Evolutionary conservation across 441 rosid species (phyloP), one percentile per base, ranked within the genome.

Genomic region (Syzygium malaccense): DNA sequence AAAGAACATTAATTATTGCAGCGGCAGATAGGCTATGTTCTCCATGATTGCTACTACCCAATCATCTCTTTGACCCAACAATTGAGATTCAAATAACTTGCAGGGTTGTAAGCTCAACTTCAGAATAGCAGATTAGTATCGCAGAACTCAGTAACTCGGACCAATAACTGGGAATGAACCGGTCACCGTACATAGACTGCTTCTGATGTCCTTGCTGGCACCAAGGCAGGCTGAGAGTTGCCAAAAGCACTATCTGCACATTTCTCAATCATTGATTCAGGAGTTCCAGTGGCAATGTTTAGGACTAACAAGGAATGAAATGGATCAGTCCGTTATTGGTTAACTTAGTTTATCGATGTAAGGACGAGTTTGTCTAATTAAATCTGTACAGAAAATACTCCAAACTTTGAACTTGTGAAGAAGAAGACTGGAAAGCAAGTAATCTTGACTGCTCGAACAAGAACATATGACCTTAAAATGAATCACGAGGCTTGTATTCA

Each of bases 81-180:
- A 66, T 66, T 32, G 12, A 30, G 23, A 66, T 66, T 66, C 6
- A 66, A 17, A 66, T 66, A 45, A 45, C 48, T 45, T 7, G 75
- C 75, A 32, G 7, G 41, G 13, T 66, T 23, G 75, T 20, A 66
- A 66, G 13, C 32, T 64, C 75, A 32, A 30, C 23, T 66, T 66
- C 23, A 66, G 3, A 30, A 4, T 66, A 32, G 33, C n/a, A 57
- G 0, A 4, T 57, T 57, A 57, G 62, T 57, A 25, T 0, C 0
- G 6, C 62, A 1, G 0, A 28, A 57, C n/a, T 25, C 15, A 58
- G 0, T 58, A 58, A 25, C n/a, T 58, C 64, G 1, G 13, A 66
- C 75, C 37, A 14, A 30, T 30, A 64, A 64, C 23, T 2, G 0
- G 15, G 71, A 64, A 28, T 14, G 71, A 64, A n/a, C 23, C 0